phyloP scores from a whole-genome alignment of 1,139 yeast species.

The Protomyces macrosporus region DNA sequence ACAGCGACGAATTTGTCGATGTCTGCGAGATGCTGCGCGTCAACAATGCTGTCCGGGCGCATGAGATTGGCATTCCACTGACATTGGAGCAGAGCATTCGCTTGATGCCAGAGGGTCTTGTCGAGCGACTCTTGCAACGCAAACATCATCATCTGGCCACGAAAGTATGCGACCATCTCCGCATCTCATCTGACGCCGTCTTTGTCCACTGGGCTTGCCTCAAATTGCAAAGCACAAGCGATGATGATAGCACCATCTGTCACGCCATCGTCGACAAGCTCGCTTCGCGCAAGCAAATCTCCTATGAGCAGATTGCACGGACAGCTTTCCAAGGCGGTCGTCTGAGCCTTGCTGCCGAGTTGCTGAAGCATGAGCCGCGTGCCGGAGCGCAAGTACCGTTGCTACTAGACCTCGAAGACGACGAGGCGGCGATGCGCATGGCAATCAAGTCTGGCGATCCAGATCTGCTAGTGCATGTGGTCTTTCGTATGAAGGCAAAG shows the following conservation, averaged over 20 bases:
- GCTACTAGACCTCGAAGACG: conserved; percentile 65
- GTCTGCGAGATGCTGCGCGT: conserved; percentile 59
- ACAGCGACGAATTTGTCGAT: conserved; percentile 54
- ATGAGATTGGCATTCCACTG: conserved; percentile 62
- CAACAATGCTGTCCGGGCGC: conserved; percentile 60
- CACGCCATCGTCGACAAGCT: conserved; percentile 49
- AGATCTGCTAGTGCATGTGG: conserved; percentile 54
- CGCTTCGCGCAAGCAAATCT: conserved; percentile 41
- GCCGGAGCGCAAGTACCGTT: conserved; percentile 58
- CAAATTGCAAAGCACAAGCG: conserved; percentile 50
- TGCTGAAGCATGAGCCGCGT: conserved; percentile 60
- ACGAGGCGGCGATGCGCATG: conserved; percentile 62
- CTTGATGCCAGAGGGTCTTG: conserved; percentile 46
- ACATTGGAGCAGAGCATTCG: conserved; percentile 52
- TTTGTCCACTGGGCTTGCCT: conserved; percentile 78
- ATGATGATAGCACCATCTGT: conserved; percentile 57
- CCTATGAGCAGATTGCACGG: conserved; percentile 61
- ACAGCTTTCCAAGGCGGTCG: conserved; percentile 84
- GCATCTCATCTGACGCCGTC: conserved; percentile 52
- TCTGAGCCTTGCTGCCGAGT: conserved; percentile 52
- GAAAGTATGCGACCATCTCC: conserved; percentile 53
- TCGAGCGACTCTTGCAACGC: conserved; percentile 56
- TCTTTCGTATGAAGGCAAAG: conserved; percentile 50
- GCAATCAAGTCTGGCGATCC: conserved; percentile 63
- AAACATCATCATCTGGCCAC: conserved; percentile 60